phyloP scores from a whole-genome alignment of 1,139 yeast species.

The Geotrichum reessii region DNA sequence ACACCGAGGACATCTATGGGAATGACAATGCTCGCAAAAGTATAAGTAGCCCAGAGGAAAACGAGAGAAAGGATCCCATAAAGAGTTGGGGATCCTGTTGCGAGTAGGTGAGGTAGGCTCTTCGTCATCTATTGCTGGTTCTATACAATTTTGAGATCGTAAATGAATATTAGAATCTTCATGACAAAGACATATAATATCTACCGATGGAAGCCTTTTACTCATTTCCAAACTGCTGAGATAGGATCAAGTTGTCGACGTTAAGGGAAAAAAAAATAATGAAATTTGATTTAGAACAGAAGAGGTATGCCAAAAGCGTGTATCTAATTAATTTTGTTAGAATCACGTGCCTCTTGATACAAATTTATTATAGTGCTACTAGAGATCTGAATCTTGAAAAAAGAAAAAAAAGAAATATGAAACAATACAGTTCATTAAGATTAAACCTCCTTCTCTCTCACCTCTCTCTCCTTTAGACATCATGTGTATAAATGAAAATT shows the following conservation, averaged over 20 bases:
- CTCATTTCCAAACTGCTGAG: not conserved
- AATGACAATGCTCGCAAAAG: conserved; percentile 28
- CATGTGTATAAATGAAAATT: too few species aligned
- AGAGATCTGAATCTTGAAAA: too few species aligned
- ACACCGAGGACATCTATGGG: conserved; percentile 28
- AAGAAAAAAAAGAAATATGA: too few species aligned
- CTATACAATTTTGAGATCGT: not conserved
- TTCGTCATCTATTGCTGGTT: not conserved
- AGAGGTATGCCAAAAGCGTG: not conserved
- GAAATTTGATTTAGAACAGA: not conserved
- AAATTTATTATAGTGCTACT: too few species aligned
- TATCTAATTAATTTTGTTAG: not conserved
- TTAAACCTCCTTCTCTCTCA: too few species aligned
- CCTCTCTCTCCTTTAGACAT: too few species aligned
- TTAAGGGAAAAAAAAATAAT: not conserved
- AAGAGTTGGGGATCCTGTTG: conserved; percentile 7
- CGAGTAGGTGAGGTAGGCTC: not conserved
- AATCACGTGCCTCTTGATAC: not conserved
- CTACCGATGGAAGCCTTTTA: conserved; percentile 16
- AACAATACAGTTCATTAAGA: too few species aligned
- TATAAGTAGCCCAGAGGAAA: conserved; percentile 21
- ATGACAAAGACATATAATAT: conserved; percentile 18
- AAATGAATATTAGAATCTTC: conserved; percentile 6
- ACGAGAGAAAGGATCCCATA: conserved; percentile 19
- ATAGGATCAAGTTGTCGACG: not conserved